A percentile compares a stretch with the other conserved stretches of the same genome.
phyloP scores from a whole-genome alignment of 2,329 filamentous ascomycete species.

The Aspergillus melleus region DNA sequence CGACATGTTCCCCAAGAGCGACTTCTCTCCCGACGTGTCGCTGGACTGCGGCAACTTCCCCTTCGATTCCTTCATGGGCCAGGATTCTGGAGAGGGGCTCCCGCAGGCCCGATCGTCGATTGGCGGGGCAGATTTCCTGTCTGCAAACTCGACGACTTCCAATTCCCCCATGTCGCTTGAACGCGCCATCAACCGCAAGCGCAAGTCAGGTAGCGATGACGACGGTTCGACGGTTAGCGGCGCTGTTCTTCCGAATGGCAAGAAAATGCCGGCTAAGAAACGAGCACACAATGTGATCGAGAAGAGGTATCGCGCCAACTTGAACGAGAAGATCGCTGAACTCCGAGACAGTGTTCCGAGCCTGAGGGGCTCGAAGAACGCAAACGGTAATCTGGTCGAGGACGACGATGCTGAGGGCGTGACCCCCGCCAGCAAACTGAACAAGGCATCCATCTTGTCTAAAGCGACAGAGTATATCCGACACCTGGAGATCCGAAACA shows the following conservation, averaged over 20 bases:
- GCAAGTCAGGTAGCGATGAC: slow-evolving; percentile 66
- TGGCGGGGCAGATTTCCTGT: slow-evolving; percentile 7
- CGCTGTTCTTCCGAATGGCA: slow-evolving; percentile 27
- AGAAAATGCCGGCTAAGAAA: slow-evolving; percentile 74
- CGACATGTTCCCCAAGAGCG: slow-evolving; percentile 18
- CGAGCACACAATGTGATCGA: slow-evolving; percentile 98
- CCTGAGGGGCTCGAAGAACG: slow-evolving; percentile 71
- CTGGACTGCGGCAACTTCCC: slow-evolving; percentile 32
- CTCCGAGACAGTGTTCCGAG: slow-evolving; percentile 89
- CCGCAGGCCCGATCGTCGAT: slow-evolving; percentile 13
- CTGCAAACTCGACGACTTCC: slow-evolving; percentile 13
- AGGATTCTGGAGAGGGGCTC: slow-evolving; percentile 9
- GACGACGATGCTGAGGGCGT: slow-evolving; percentile 79
- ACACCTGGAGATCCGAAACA: slow-evolving; percentile 89
- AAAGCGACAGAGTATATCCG: slow-evolving; percentile 97
- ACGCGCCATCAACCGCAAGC: slow-evolving; percentile 55
- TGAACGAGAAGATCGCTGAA: slow-evolving; percentile 96
- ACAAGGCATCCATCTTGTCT: slow-evolving; percentile 94
- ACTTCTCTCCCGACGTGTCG: slow-evolving; percentile 34
- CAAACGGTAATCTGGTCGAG: slow-evolving; percentile 48
- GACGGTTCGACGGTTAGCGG: slow-evolving; percentile 34
- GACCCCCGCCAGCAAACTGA: slow-evolving; percentile 87
- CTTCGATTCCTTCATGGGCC: slow-evolving; percentile 18
- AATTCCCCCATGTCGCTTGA: slow-evolving; percentile 28
- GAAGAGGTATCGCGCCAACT: slow-evolving; percentile 91